Evolutionary conservation across 305 asterid species (phyloP), one percentile per base, ranked within the genome.

Genomic region (Ajuga reptans): DNA sequence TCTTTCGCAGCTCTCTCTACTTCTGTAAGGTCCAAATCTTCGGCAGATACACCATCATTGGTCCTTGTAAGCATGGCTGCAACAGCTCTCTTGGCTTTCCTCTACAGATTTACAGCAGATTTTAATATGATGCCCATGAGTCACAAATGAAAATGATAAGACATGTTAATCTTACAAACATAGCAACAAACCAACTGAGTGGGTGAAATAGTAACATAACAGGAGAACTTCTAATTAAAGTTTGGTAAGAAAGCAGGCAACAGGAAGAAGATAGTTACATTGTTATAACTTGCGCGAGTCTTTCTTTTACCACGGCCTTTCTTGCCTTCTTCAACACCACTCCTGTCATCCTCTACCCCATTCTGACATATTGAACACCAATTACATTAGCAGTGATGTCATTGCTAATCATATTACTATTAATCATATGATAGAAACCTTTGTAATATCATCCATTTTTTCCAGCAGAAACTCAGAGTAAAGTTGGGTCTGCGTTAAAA

Each of bases 21-120:
- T 49, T 75, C 89, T 6, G 95, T 87, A 59, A 94, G 90, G 54
- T 78, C 74, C 67, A 73, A 71, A 77, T 86, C 90, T 74, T 89
- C 92, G 27, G 78, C 75, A 66, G 88, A 62, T 51, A 33, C 83
- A 54, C 93, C 95, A 71, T 89, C 92, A 77, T 82, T 70, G 66
- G 83, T 72, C 83, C 98, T 82, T 47, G 91, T 84, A 63, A 94
- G 91, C 99, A 94, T 94, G 61, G 93, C 96, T 46, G 86, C 89
- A 77, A 94, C 98, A 73, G 96, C 99, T 80, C 86, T 87, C 82
- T 86, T 93, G 71, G 99, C 95, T 76, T 84, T 93, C 72, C 78
- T 80, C 97, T 89, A 69, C 56, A 81, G 43, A 75, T 49, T 75
- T 14, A 63, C 10, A 50, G 36, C 4, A 31, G 4, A 31, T 3